These are phyloP conservation scores for Linnemannia hyalina DNA, from an alignment of 192 early-diverging fungal species.

Conservation along the genomic window DNA sequence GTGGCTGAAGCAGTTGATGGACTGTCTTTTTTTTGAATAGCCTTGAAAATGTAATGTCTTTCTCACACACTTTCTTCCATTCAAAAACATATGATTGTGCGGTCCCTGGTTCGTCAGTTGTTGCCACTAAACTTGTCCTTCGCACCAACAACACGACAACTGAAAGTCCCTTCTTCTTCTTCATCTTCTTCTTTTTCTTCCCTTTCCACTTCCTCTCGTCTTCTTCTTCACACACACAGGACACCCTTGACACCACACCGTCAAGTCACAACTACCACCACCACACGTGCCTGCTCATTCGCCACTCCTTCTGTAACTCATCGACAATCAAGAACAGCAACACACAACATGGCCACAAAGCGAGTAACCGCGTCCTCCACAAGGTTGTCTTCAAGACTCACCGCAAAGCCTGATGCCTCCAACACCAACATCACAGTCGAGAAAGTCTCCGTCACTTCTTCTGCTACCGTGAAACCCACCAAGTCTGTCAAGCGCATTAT, in stretches of 20 bases:
- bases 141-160: neutral
- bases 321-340: neutral
- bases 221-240: neutral
- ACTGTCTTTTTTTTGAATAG: too few relatives aligned
- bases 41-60: too few relatives aligned
- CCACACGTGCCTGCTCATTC: neutral
- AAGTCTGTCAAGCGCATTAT: constrained; percentile 4
- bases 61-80: neutral
- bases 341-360: constrained; percentile 28
- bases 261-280: neutral
- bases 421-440: neutral
- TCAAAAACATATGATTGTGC: neutral
- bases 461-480: neutral
- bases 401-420: neutral
- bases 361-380: neutral
- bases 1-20: too few relatives aligned
- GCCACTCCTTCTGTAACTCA: neutral
- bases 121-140: constrained; percentile 35
- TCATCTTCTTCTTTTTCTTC: neutral
- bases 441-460: neutral
- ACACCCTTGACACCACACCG: too few relatives aligned
- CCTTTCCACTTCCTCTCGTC: neutral
- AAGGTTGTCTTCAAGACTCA: neutral
- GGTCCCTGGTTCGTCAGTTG: constrained; percentile 15
- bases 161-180: neutral